A percentile compares a stretch with the other conserved stretches of the same genome.
phyloP scores from a whole-genome alignment of 139 green algal species.

The Coelastrella sp. region DNA sequence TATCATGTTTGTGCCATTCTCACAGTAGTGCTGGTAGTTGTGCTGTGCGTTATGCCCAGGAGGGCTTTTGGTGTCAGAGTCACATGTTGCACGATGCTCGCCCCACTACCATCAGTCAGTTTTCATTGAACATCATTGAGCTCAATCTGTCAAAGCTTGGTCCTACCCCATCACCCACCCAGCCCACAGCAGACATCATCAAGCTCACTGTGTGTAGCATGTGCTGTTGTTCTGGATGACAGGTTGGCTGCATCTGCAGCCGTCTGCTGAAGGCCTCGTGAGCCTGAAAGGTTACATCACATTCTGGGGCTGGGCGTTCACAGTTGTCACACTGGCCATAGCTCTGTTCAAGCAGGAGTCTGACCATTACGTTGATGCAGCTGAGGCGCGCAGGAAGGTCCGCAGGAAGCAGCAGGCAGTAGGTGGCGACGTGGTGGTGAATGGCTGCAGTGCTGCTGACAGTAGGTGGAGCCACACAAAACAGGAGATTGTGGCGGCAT shows the following conservation, averaged over 20 bases:
- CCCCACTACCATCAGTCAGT: too few relatives aligned
- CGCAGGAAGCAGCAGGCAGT: background rate
- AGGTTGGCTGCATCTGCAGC: conserved; percentile 43
- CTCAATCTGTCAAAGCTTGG: too few relatives aligned
- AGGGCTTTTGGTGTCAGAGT: too few relatives aligned
- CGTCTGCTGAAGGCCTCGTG: conserved; percentile 59
- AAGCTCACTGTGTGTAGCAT: too few relatives aligned
- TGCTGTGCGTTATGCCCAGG: too few relatives aligned
- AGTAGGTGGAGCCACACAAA: background rate
- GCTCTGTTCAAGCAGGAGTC: conserved; percentile 69
- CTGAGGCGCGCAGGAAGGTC: background rate
- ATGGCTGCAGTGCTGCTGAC: background rate
- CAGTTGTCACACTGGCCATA: conserved; percentile 72
- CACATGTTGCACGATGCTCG: too few relatives aligned
- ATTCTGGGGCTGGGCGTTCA: conserved; percentile 88
- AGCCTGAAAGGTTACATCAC: conserved; percentile 82
- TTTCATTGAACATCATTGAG: too few relatives aligned
- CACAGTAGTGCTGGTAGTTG: too few relatives aligned
- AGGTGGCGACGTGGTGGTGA: background rate
- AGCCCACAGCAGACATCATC: too few relatives aligned
- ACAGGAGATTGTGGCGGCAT: conserved; percentile 55
- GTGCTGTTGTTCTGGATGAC: too few relatives aligned
- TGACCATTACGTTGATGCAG: conserved; percentile 9
- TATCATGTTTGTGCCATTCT: too few relatives aligned
- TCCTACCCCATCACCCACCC: too few relatives aligned